These are phyloP conservation scores for Butyriboletus appendiculatus DNA, from an alignment of 1,284 basidiomycete genomes.

Conservation along the genomic window DNA sequence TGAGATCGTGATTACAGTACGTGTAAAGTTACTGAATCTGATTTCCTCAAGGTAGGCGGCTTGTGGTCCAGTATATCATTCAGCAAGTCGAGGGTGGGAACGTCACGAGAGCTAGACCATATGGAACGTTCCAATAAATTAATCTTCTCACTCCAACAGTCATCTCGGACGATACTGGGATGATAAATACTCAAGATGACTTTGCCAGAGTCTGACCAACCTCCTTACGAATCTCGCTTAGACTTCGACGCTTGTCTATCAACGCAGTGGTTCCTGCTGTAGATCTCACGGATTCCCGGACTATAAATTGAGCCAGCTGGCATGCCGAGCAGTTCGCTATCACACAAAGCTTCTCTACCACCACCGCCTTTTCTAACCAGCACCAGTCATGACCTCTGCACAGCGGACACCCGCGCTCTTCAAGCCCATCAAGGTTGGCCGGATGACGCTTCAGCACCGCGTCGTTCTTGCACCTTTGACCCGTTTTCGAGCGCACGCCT, in stretches of 20 bases:
- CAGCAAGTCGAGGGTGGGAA: too few relatives aligned
- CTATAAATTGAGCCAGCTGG: background rate
- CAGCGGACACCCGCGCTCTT: conserved; percentile 27
- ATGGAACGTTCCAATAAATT: too few relatives aligned
- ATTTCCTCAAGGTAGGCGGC: too few relatives aligned
- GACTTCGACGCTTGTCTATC: background rate
- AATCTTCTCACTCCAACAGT: too few relatives aligned
- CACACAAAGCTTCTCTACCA: background rate
- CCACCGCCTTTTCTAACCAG: background rate
- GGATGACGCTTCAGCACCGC: conserved; percentile 32
- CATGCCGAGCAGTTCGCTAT: background rate
- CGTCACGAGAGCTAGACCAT: too few relatives aligned
- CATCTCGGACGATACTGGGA: too few relatives aligned
- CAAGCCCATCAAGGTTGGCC: conserved; percentile 36
- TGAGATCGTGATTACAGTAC: too few relatives aligned
- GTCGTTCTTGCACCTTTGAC: conserved; percentile 38
- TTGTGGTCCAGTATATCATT: too few relatives aligned
- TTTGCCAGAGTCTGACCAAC: too few relatives aligned
- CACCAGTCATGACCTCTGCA: conserved; percentile 1
- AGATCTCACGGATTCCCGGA: background rate
- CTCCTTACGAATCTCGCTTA: background rate
- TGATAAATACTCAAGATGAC: too few relatives aligned
- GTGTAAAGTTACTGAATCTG: too few relatives aligned
- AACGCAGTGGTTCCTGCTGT: background rate
- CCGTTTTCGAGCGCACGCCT: conserved; percentile 29